These are phyloP conservation scores for Colletotrichum noveboracense DNA, from an alignment of 2,329 filamentous ascomycete species.

Conservation along the genomic window DNA sequence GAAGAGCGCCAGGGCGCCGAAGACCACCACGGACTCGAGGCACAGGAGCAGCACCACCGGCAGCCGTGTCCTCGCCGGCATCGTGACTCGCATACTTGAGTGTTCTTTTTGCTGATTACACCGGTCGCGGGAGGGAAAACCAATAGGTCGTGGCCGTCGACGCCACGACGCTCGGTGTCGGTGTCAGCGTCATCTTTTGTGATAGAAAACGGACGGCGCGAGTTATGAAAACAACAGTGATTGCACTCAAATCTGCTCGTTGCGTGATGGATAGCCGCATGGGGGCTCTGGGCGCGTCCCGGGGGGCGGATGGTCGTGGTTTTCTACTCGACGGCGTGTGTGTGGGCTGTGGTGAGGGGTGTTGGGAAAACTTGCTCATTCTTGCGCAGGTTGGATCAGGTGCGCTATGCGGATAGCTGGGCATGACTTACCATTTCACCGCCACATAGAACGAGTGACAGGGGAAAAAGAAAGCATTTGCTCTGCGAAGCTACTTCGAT, in stretches of 20 bases:
- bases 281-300: not conserved
- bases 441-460: not conserved
- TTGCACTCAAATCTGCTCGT: conserved; percentile 2
- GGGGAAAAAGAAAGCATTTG: not conserved
- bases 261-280: not conserved
- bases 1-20: conserved; percentile 23
- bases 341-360: not conserved
- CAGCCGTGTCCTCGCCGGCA: not conserved
- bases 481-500: not conserved
- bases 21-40: conserved; percentile 24
- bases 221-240: not conserved
- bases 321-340: not conserved
- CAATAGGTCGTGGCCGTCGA: not conserved
- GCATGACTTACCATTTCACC: not conserved
- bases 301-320: not conserved
- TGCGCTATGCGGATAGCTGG: not conserved
- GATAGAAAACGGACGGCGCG: not conserved
- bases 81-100: not conserved
- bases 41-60: conserved; percentile 1
- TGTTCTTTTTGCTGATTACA: not conserved
- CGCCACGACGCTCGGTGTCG: not conserved
- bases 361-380: conserved; percentile 22
- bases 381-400: conserved; percentile 2
- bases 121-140: not conserved
- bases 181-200: not conserved